These are phyloP conservation scores for Globomyces sp. DNA, from an alignment of 371 early-diverging fungal genomes.

Conservation along the genomic window DNA sequence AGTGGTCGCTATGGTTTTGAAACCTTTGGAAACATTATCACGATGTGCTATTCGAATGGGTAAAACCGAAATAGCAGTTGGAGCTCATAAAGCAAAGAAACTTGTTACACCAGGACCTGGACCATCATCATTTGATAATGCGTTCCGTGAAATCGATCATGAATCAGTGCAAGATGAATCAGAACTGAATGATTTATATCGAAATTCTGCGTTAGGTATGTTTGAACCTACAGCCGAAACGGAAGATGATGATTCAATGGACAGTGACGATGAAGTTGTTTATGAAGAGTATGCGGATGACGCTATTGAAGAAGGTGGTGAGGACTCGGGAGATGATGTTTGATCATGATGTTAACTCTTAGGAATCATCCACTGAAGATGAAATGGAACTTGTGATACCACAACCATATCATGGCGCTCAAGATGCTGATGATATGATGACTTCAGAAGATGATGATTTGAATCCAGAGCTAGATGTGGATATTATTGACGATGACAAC, in stretches of 20 bases:
- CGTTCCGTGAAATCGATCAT: constrained; percentile 33
- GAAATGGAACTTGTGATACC: constrained; percentile 61
- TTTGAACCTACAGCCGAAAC: constrained; percentile 66
- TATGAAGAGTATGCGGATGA: constrained; percentile 46
- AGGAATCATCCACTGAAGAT: constrained; percentile 51
- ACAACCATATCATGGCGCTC: constrained; percentile 55
- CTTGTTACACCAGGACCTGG: not conserved
- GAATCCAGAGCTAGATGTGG: constrained; percentile 39
- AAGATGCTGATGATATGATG: constrained; percentile 26
- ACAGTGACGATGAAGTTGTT: constrained; percentile 33
- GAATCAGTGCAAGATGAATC: constrained; percentile 20
- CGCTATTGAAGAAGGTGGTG: constrained; percentile 54
- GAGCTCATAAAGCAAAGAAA: constrained; percentile 2
- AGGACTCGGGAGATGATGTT: constrained; percentile 41
- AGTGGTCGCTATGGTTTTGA: constrained; percentile 72
- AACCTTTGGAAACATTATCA: constrained; percentile 85
- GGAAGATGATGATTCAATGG: constrained; percentile 52
- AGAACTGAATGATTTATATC: constrained; percentile 70
- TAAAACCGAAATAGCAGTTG: constrained; percentile 1
- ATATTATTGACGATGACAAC: constrained; percentile 41
- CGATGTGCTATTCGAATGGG: constrained; percentile 84
- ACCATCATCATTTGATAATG: constrained; percentile 1
- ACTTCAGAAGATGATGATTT: constrained; percentile 38
- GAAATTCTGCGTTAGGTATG: constrained; percentile 91
- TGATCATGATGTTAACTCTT: constrained; percentile 7